Base-by-base conservation (phyloP, 495 filamentous ascomycete species). In the Arthonia radiata region DNA sequence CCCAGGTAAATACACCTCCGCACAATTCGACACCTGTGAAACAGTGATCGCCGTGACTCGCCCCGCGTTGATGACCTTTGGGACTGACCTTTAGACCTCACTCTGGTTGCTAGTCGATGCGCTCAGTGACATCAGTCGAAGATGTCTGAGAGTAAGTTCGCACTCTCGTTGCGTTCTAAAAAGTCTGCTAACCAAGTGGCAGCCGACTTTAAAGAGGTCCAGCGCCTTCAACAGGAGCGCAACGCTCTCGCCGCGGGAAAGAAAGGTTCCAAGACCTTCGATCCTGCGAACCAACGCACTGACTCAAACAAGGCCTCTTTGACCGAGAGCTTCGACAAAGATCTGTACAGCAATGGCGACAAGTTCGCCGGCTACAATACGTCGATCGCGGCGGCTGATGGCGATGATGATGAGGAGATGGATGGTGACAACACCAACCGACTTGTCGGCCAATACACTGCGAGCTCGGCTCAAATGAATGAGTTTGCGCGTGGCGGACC, bases 401-500 rank as follows among this genome's bases (percentile, higher is more conserved):
- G 68, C 44, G 72, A 67, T 19, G 81, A 89, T 40, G 78, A 80
- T 35, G 80, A 80, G 18, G 71, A 77, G 18, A 78, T 77, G 52
- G 70, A 78, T 43, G 67, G 52, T 35, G 69, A 76, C 41, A 68
- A 59, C 29, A 64, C 67, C 37, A 64, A 75, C 41, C 65, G 73
- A 38, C 55, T 99, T 32, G 80, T 94, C 16, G 89, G 82, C 31
- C 89, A 99, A 50, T 99, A 94, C 49, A 99, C 89, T 8, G 89
- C 89, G 12, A 79, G 81, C 10, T 67, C 63, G 37, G 65, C 69
- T 28, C 77, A 92, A 54, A 76, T 94, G 46, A 77, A 91, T 46
- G 89, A 99, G 56, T 83, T 93, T 52, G 77, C 83, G 5, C 67
- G 56, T 24, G 79, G 80, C 26, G 64, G 61, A 32, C 75, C 76